These are phyloP conservation scores for Skeletonema grethae DNA, from an alignment of 108 stramenopile species.

Conservation along the genomic window DNA sequence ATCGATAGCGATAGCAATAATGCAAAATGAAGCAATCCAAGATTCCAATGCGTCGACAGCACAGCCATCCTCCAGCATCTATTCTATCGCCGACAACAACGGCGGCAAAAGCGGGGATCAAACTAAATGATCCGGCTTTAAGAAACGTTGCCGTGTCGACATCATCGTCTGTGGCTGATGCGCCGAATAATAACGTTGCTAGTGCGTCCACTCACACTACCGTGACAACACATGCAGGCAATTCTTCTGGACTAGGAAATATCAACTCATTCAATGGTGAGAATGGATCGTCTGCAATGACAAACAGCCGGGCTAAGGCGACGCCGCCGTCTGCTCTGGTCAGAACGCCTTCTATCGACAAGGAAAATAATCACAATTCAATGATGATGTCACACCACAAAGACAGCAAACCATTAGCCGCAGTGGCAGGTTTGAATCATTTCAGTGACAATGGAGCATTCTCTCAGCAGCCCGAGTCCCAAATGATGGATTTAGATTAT, in stretches of 20 bases:
- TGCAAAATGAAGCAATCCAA: neutral
- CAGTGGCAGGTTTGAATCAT: neutral
- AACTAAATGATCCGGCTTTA: slow-evolving; percentile 8
- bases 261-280: neutral
- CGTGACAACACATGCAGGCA: neutral
- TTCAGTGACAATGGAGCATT: neutral
- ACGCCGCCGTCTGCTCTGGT: neutral
- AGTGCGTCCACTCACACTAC: neutral
- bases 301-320: neutral
- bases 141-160: neutral
- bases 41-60: neutral
- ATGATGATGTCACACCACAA: neutral
- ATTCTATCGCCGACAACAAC: slow-evolving; percentile 10
- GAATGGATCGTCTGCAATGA: neutral
- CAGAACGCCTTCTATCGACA: neutral
- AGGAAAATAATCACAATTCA: neutral
- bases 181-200: neutral
- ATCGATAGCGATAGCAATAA: neutral
- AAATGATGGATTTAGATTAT: neutral
- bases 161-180: too few relatives aligned
- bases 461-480: neutral
- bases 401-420: neutral
- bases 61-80: neutral
- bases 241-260: neutral
- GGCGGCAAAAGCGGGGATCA: slow-evolving; percentile 7